Evolutionary conservation across 2,329 filamentous ascomycete species (phyloP), one percentile per base, ranked within the genome.

Genomic region (Dissoconium aciculare): DNA sequence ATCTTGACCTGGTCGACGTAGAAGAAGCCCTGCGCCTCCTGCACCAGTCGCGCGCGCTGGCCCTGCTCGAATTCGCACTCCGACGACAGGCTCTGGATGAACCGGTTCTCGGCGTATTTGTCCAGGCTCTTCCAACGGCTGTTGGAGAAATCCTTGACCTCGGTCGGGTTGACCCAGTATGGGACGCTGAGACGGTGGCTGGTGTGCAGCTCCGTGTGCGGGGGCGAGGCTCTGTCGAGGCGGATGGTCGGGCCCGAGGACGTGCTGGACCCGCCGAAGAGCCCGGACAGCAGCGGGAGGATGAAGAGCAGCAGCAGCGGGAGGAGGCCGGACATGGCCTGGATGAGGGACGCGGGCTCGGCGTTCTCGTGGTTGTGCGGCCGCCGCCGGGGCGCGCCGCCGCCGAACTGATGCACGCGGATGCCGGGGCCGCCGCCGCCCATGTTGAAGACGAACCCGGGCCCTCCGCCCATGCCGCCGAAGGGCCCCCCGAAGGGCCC

Each of bases 391-490:
- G 85, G 83, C 32, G 70, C 66, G 4, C 63, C 68, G 32, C 89
- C 87, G 45, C 85, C 87, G 55, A 98, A 95, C 53, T 94, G 87
- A 55, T 95, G 89, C 38, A 98, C 83, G 37, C 87, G 74, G 46
- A 98, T 75, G 12, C 85, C 87, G 3, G 87, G 84, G 5, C 84
- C 82, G 17, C 51, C 51, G n/a, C n/a, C n/a, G 37, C 82, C 82
- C 56, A 94, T 72, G 59, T 94, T 94, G 60, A 95, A 95, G 32
- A 93, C 81, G 54, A 94, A 94, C 45, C 83, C 79, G 15, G 82
- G 83, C 11, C 83, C 48, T 83, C 78, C 42, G 26, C 27, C 32
- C 15, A 33, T 34, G 12, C 40, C 36, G n/a, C 51, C 51, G 32
- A 54, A 53, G 4, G 46, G 46, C 11, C 49, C 49, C 60, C 78